phyloP scores from a whole-genome alignment of 2,329 filamentous ascomycete genomes.

The Fragosphaeria purpurea region DNA sequence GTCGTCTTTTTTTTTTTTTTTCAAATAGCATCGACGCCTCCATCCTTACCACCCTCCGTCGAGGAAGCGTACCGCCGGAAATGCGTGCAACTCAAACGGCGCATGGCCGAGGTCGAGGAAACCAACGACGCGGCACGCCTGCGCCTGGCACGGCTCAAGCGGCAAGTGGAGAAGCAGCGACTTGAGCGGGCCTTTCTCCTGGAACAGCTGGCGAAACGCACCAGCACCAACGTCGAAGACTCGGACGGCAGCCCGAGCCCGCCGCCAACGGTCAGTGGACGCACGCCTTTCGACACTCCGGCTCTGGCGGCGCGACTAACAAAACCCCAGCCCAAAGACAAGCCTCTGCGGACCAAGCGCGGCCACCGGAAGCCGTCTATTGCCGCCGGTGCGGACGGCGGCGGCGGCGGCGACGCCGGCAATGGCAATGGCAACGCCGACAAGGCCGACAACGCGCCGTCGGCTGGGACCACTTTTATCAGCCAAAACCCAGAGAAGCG shows the following conservation, averaged over 20 bases:
- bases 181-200: conserved; percentile 70
- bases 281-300: conserved; percentile 18
- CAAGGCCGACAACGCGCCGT: conserved; percentile 23
- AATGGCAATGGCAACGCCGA: conserved; percentile 29
- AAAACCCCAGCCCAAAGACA: conserved; percentile 57
- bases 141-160: conserved; percentile 68
- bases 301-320: not conserved
- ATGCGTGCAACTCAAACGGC: conserved; percentile 87
- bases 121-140: conserved; percentile 77
- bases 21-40: conserved; percentile 15
- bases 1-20: not conserved
- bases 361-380: conserved; percentile 54
- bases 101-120: conserved; percentile 83
- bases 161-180: conserved; percentile 84
- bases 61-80: conserved; percentile 94
- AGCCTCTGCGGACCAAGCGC: conserved; percentile 65
- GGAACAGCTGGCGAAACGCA: conserved; percentile 63
- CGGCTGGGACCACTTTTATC: conserved; percentile 27
- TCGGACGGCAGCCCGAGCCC: conserved; percentile 71
- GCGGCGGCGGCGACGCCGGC: conserved; percentile 28
- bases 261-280: conserved; percentile 55
- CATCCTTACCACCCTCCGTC: conserved; percentile 71
- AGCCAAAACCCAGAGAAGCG: conserved; percentile 31
- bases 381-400: conserved; percentile 31
- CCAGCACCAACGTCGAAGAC: conserved; percentile 64